These are phyloP conservation scores for Neurospora sp. DNA, from an alignment of 495 filamentous ascomycete genomes.

Conservation along the genomic window DNA sequence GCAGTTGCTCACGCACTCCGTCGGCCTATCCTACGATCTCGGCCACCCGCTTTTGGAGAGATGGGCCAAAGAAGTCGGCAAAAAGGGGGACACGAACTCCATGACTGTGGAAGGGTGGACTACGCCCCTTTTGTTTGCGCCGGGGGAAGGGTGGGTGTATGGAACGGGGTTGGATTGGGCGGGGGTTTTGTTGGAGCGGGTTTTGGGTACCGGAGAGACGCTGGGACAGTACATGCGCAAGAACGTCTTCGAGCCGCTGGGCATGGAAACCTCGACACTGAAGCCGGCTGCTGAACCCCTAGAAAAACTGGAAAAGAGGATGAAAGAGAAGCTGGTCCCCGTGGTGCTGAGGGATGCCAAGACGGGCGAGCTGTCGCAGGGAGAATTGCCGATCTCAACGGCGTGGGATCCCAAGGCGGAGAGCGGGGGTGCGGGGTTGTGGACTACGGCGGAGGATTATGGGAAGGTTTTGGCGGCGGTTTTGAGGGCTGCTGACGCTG, in stretches of 20 bases:
- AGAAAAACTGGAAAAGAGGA: background rate
- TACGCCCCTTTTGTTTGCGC: conserved; percentile 18
- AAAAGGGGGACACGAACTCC: conserved; percentile 4
- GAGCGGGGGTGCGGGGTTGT: conserved; percentile 45
- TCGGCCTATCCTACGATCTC: conserved; percentile 19
- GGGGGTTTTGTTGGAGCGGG: conserved; percentile 15
- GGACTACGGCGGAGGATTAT: conserved; percentile 35
- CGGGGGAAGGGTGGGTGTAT: conserved; percentile 24
- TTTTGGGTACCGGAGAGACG: conserved; percentile 6
- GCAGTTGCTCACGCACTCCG: conserved; percentile 24
- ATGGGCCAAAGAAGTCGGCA: conserved; percentile 15
- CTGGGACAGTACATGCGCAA: conserved; percentile 17
- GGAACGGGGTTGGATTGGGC: conserved; percentile 24
- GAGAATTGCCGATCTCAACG: conserved; percentile 1
- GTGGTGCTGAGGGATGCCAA: conserved; percentile 1
- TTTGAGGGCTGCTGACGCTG: conserved; percentile 13
- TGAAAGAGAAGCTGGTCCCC: background rate
- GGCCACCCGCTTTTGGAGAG: conserved; percentile 14
- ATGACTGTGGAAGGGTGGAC: conserved; percentile 20
- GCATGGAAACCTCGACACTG: conserved; percentile 15
- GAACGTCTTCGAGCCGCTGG: conserved; percentile 14
- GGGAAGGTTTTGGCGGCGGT: conserved; percentile 40
- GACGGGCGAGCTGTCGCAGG: conserved; percentile 2
- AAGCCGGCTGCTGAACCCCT: background rate
- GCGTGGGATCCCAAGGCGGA: conserved; percentile 11